Base-by-base conservation (phyloP, 176 grass and related monocot genomes). In the Pontederia crassipes region DNA sequence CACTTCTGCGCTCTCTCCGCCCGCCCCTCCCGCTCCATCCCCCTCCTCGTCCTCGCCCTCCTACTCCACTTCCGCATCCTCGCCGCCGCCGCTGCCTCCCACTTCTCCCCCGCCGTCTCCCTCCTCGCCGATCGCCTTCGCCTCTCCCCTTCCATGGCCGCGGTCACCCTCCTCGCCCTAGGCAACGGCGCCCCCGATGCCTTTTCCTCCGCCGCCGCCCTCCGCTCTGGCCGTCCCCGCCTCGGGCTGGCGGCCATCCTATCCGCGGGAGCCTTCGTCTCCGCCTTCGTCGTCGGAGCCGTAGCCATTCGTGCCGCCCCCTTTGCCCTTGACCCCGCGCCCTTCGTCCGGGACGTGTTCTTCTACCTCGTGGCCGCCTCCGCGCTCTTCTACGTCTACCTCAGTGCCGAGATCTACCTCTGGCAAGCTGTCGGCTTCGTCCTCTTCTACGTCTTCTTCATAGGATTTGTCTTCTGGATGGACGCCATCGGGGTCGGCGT, bases 81-180 rank as follows among this genome's bases (percentile, higher is more conserved):
- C 18, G 86, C 83, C 35, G 26, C 74, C 27, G 58, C 83, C 4
- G 91, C 83, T 15, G 75, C 80, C 0, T 45, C 66, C 1, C 78
- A 72, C 81, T 90, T 95, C 80, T 75, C 83, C n/a, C 91, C 86
- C 0, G 75, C 75, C 5, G 86, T 87, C 14, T 75, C 86, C 12
- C 83, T 75, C 73, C 80, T 95, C 61, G 78, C 79, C 16, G 10
- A 58, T 46, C 72, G 65, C 24, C 86, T 95, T 15, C 81, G 90
- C 24, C 71, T 95, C 47, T 90, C 90, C 15, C 83, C 90, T 0
- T 86, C 81, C 61, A 90, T 90, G 86, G 83, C 91, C 61, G 91
- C 86, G 59, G 91, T 82, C 24, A 95, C 91, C n/a, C 91, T 95
- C 52, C 91, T 95, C 11, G 83, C 91, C 50, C 74, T 95, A 48